phyloP scores from a whole-genome alignment of 2,329 filamentous ascomycete species.

The Exophiala bonariae region DNA sequence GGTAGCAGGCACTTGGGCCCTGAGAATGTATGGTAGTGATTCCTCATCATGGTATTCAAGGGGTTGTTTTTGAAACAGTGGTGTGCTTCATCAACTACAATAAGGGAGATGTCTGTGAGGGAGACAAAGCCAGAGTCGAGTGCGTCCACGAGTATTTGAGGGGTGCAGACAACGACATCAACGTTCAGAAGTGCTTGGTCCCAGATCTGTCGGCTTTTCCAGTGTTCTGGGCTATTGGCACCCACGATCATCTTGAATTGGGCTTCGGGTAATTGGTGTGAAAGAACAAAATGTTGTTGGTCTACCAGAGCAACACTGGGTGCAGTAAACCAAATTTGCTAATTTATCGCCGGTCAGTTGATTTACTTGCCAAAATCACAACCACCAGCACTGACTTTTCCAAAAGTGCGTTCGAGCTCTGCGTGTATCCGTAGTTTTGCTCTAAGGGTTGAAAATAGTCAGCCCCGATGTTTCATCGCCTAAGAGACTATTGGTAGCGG shows the following conservation, averaged over 20 bases:
- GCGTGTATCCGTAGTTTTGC: constrained; percentile 67
- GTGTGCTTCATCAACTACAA: constrained; percentile 87
- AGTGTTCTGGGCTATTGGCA: constrained; percentile 68
- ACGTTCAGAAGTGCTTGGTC: constrained; percentile 63
- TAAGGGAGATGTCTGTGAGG: constrained; percentile 62
- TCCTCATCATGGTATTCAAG: constrained; percentile 69
- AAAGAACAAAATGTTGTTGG: constrained; percentile 66
- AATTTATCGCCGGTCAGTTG: background rate
- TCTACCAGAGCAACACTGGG: constrained; percentile 67
- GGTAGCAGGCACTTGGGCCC: constrained; percentile 49
- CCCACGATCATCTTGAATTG: constrained; percentile 66
- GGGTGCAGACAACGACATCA: constrained; percentile 75
- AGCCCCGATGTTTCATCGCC: background rate
- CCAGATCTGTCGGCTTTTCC: constrained; percentile 70
- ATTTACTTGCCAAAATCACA: too few species aligned
- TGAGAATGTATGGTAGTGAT: constrained; percentile 62
- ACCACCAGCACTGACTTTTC: constrained; percentile 51
- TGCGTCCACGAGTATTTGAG: constrained; percentile 72
- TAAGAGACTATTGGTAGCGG: background rate
- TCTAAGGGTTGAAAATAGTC: constrained; percentile 38
- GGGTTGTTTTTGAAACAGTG: constrained; percentile 67
- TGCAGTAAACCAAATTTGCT: constrained; percentile 69
- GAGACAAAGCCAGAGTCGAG: constrained; percentile 72
- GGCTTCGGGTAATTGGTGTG: constrained; percentile 57
- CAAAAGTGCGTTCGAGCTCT: constrained; percentile 58